Percentiles rank a stretch among this genome's conserved stretches.
Evolutionary conservation across 768 basidiomycete species (phyloP).

Genomic region (Strobilomyces confusus): DNA sequence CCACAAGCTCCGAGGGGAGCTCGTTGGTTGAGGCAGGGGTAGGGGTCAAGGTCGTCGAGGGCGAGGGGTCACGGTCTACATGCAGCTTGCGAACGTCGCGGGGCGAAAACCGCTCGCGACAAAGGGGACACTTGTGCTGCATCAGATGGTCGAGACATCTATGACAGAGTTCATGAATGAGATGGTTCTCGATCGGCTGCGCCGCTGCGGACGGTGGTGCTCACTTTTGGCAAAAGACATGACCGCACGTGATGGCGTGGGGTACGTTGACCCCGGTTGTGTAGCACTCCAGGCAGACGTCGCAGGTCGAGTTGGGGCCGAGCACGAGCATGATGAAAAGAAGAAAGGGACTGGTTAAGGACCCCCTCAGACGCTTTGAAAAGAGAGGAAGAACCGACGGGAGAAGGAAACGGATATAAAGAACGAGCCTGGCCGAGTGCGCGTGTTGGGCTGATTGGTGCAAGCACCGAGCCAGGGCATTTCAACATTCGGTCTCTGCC

Average conservation of each 20-base stretch:
- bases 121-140: conserved; percentile 56
- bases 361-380: conserved; percentile 20
- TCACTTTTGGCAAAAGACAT: conserved; percentile 58
- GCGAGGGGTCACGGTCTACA: conserved; percentile 43
- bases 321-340: conserved; percentile 57
- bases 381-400: neutral
- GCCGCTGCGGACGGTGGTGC: conserved; percentile 21
- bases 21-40: too few relatives aligned
- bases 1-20: conserved; percentile 18
- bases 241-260: conserved; percentile 66
- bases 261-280: conserved; percentile 50
- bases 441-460: conserved; percentile 29
- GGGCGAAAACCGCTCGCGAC: conserved; percentile 50
- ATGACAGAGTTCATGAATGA: conserved; percentile 2
- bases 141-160: conserved; percentile 56
- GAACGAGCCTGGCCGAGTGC: conserved; percentile 27
- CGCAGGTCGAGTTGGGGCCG: conserved; percentile 63
- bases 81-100: conserved; percentile 52
- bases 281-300: conserved; percentile 71
- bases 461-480: conserved; percentile 21
- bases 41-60: conserved; percentile 10
- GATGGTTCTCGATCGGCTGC: conserved; percentile 3
- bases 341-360: conserved; percentile 33
- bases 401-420: conserved; percentile 16
- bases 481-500: conserved; percentile 19